Evolutionary conservation across 164 flowering plant species (phyloP), one percentile per base, ranked within the genome.

Genomic region (Vitis rotundifolia): DNA sequence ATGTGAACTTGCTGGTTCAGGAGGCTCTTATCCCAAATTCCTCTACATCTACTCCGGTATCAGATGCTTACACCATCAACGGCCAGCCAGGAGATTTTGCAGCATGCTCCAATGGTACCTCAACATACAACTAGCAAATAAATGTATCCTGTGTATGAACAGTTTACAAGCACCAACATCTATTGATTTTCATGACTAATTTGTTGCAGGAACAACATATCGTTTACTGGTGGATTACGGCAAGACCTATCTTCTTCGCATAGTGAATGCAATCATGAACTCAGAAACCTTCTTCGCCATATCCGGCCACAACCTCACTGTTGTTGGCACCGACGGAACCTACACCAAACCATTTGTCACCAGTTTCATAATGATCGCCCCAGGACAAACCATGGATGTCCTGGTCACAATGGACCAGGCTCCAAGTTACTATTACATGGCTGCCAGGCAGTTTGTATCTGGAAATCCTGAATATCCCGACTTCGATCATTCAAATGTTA

Each of bases 51-150:
- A 70, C 81, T 11, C 68, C 56, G 18, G 1, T 37, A 0, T 78
- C 84, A 37, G 76, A 78, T 67, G 79, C 82, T 37, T 68, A 49
- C 49, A 68, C 78, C 12, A 76, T 78, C 14, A 81, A 81, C 55
- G 82, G 84, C 9, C 79, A 73, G 49, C 84, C 81, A 5, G 84
- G 81, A 48, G 79, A 75, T 66, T 22, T 29, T 78, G 4, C 70
- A 70, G 18, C 49, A 48, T 81, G 84, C 63, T 76, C 81, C 9
- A 76, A 63, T 29, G 64, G 77, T 74, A 73, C 13, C 26, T 22
- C 26, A 22, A 22, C 26, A 22, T 22, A 37, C 44, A 31, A 12
- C 10, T 19, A 59, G 10, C 13, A 11, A 0, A 11, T 11, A 51
- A 11, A 51, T 0, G 8, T 11, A 37, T 3, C 51, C 53, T 11